Conservation (phyloP, 352 stramenopile genomes). For the Halophytophthora batemanensis region DNA sequence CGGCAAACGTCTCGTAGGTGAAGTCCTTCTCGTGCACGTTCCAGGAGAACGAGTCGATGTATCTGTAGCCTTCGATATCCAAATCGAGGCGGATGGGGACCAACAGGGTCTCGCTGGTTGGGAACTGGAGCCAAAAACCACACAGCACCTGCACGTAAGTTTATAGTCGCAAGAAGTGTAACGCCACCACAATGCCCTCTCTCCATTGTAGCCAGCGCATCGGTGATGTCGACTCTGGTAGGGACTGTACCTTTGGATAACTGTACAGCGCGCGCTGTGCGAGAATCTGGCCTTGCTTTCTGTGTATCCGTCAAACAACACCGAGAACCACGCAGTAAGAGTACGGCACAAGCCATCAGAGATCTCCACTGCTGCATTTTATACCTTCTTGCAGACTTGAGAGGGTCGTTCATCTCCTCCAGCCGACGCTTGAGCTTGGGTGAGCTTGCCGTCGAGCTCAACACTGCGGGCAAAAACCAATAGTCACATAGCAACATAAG, state of each 20-base stretch:
- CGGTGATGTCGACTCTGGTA: too few relatives aligned
- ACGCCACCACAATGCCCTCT: too few relatives aligned
- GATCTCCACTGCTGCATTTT: background rate
- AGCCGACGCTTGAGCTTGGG: conserved; percentile 69
- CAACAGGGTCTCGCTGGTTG: conserved; percentile 42
- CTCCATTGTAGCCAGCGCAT: background rate
- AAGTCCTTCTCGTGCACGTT: conserved; percentile 77
- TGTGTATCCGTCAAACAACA: conserved; percentile 1
- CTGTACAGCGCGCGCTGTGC: conserved; percentile 62
- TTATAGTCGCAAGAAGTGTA: too few relatives aligned
- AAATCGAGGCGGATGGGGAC: conserved; percentile 76
- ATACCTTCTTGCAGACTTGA: conserved; percentile 39
- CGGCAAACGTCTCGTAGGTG: conserved; percentile 74
- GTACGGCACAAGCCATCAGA: background rate
- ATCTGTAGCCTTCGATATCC: conserved; percentile 76
- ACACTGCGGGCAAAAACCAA: too few relatives aligned
- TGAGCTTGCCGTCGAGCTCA: conserved; percentile 49
- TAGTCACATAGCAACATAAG: background rate
- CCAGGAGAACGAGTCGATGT: conserved; percentile 81
- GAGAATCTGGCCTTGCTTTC: conserved; percentile 32
- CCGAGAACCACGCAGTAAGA: background rate
- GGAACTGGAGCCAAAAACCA: conserved; percentile 28
- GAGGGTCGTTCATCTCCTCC: conserved; percentile 50
- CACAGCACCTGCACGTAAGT: too few relatives aligned
- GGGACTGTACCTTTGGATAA: conserved; percentile 76